phyloP scores from a whole-genome alignment of 306 rosid species.

The Alnus rubra region DNA sequence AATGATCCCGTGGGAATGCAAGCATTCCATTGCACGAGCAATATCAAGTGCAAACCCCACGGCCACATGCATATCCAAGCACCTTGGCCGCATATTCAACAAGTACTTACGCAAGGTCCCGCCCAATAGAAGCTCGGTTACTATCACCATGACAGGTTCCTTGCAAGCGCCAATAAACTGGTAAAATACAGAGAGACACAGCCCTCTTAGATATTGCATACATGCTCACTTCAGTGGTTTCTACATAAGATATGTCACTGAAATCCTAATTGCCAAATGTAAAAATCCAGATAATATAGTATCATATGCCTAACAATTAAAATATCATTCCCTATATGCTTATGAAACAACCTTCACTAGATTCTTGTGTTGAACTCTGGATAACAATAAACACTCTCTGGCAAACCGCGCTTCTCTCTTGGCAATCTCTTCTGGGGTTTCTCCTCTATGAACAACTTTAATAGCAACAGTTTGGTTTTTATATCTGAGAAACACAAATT shows the following conservation, averaged over 20 bases:
- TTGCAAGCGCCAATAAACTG: constrained; percentile 98
- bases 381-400: constrained; percentile 84
- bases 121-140: constrained; percentile 85
- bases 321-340: background rate
- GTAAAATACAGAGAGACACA: constrained; percentile 31
- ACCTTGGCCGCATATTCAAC: constrained; percentile 68
- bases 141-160: constrained; percentile 94
- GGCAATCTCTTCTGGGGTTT: constrained; percentile 50
- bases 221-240: background rate
- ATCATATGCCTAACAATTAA: constrained; percentile 11
- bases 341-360: constrained; percentile 69
- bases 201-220: constrained; percentile 31
- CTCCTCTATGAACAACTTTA: constrained; percentile 49
- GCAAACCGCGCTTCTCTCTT: constrained; percentile 73
- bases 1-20: constrained; percentile 93
- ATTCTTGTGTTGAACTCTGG: constrained; percentile 90
- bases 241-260: background rate
- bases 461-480: constrained; percentile 59
- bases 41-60: constrained; percentile 86
- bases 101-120: constrained; percentile 87
- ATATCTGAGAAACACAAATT: constrained; percentile 43
- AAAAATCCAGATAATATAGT: constrained; percentile 15
- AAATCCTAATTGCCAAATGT: constrained; percentile 6
- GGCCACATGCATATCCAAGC: constrained; percentile 66
- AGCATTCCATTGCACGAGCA: constrained; percentile 85